A percentile compares a stretch with the other conserved stretches of the same genome.
Evolutionary conservation across 2,329 filamentous ascomycete genomes (phyloP).

Genomic region (Arthrobotrys conoides): DNA sequence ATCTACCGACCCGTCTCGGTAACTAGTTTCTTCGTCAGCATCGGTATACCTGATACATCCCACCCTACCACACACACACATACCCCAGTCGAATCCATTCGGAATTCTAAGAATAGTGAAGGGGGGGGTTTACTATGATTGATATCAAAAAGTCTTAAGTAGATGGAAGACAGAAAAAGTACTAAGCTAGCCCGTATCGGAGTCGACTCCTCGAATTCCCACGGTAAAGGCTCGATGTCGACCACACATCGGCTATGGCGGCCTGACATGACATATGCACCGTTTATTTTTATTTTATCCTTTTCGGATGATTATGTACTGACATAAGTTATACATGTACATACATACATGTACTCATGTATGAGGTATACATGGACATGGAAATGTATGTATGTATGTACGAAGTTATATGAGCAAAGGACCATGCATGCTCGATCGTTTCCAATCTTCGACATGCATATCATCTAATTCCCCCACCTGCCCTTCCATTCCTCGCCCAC

Average conservation of each 20-base stretch:
- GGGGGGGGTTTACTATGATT: background rate
- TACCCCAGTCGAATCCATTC: slow-evolving; percentile 15
- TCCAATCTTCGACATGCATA: slow-evolving; percentile 24
- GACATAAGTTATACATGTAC: no score
- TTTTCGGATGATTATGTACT: background rate
- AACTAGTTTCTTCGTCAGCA: slow-evolving; percentile 19
- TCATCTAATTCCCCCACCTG: slow-evolving; percentile 2
- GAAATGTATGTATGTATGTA: background rate
- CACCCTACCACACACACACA: background rate
- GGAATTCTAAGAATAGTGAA: slow-evolving; percentile 22
- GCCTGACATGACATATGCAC: slow-evolving; percentile 20
- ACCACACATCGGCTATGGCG: background rate
- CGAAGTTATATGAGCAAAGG: slow-evolving; percentile 28
- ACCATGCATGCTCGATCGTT: slow-evolving; percentile 20
- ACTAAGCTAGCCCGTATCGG: background rate
- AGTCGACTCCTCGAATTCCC: background rate
- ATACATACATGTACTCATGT: background rate
- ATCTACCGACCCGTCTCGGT: slow-evolving; percentile 34
- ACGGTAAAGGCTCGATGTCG: slow-evolving; percentile 3
- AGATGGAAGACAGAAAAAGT: slow-evolving; percentile 1
- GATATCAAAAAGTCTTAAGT: slow-evolving; percentile 23
- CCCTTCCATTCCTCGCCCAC: slow-evolving; percentile 23
- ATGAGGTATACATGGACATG: background rate
- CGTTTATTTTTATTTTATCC: slow-evolving; percentile 1
- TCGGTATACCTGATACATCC: slow-evolving; percentile 22